These are phyloP conservation scores for Wickerhamomyces sp. DNA, from an alignment of 1,139 yeast genomes.

Conservation along the genomic window DNA sequence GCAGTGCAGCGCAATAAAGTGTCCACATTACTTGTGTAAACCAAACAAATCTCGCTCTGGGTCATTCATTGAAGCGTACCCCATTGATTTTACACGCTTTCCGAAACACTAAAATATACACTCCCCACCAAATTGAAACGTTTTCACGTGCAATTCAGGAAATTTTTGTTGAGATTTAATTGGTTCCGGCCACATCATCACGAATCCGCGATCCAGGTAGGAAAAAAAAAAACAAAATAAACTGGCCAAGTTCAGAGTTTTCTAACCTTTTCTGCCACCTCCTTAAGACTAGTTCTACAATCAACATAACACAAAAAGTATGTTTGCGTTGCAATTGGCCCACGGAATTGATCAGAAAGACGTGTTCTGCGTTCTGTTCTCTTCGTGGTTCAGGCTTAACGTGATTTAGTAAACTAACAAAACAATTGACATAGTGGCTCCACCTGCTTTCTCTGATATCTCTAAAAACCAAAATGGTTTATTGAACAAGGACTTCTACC, in stretches of 20 bases:
- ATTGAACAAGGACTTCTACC: slow-evolving; percentile 90
- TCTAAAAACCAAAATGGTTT: slow-evolving; percentile 88
- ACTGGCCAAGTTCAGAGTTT: neutral
- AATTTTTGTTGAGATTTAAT: slow-evolving; percentile 3
- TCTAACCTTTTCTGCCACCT: neutral
- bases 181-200: slow-evolving; percentile 7
- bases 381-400: no score
- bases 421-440: slow-evolving; percentile 38
- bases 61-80: no score
- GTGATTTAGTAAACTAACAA: neutral
- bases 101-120: no score
- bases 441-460: slow-evolving; percentile 84
- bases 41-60: no score
- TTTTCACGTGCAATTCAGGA: slow-evolving; percentile 3
- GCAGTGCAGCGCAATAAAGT: no score
- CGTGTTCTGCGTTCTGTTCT: no score
- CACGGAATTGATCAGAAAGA: neutral
- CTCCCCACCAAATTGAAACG: neutral
- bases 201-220: neutral
- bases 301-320: neutral
- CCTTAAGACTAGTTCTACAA: neutral
- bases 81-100: neutral
- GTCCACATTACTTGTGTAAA: no score
- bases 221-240: slow-evolving; percentile 1
- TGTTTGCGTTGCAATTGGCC: neutral